Evolutionary conservation across 768 basidiomycete species (phyloP), one percentile per base, ranked within the genome.

Genomic region (Brasilioporus rufonigricans): DNA sequence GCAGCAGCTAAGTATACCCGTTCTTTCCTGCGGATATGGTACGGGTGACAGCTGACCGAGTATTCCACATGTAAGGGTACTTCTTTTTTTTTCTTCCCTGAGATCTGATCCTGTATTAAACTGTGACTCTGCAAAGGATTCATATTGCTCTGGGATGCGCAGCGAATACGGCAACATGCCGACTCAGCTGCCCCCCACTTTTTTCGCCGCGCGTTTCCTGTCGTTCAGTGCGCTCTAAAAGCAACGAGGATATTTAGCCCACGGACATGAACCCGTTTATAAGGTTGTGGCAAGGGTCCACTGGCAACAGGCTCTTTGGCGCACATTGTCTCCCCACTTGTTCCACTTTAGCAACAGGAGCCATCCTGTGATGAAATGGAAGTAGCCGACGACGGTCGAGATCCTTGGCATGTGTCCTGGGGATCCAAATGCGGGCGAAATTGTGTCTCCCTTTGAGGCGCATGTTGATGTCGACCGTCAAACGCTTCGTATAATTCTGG

Each of bases 71-170:
- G 53, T 51, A 57, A 50, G 27, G 23, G 4, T 12, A 16, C 44
- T 48, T 50, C 52, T 35, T 47, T 57, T 47, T 47, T 51, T 18
- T 39, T 51, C 48, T 55, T 43, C 46, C 50, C 47, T 48, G 40
- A 61, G 56, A 66, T 61, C 47, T 33, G 52, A 57, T 55, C 48
- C 1, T 39, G 32, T 58, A 53, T 43, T 44, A 43, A 47, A n/a
- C 33, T 35, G 44, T 51, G 55, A 49, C 40, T 38, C 27, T 60
- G 36, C 36, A 40, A 43, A 24, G 48, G n/a, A 24, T 56, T 53
- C 58, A 61, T 51, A 55, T 50, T 21, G 31, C 50, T 13, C 33
- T 46, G 31, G 46, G 53, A 43, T 19, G 40, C 40, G 16, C 47
- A 16, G 29, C 16, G 24, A 24, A 57, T 40, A 55, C 54, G 59